A percentile compares a stretch with the other conserved stretches of the same genome.
Evolutionary conservation across 2,329 filamentous ascomycete genomes (phyloP).

Genomic region (Claviceps fusiformis): DNA sequence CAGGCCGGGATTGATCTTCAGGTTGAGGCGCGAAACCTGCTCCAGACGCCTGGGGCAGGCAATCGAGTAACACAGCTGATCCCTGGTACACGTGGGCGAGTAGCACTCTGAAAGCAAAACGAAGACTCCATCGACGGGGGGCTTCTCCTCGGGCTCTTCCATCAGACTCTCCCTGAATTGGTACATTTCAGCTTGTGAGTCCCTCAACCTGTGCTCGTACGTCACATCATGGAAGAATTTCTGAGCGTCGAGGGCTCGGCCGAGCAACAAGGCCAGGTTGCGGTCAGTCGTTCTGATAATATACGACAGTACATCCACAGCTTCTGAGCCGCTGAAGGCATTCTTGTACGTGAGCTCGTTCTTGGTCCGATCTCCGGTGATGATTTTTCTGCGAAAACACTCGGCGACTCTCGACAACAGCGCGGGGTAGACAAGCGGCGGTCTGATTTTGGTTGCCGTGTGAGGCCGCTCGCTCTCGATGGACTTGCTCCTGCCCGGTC

Average conservation of each 20-base stretch:
- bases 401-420: slow-evolving; percentile 86
- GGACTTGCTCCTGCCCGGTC: slow-evolving; percentile 44
- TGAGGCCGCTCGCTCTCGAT: slow-evolving; percentile 41
- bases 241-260: slow-evolving; percentile 85
- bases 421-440: slow-evolving; percentile 87
- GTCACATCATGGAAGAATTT: slow-evolving; percentile 99
- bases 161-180: slow-evolving; percentile 90
- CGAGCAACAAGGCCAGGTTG: slow-evolving; percentile 81
- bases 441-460: slow-evolving; percentile 46
- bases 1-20: slow-evolving; percentile 83
- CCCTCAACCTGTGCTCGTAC: slow-evolving; percentile 88
- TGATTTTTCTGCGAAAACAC: slow-evolving; percentile 80
- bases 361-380: slow-evolving; percentile 78
- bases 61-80: slow-evolving; percentile 95
- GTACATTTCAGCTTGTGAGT: slow-evolving; percentile 90
- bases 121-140: slow-evolving; percentile 82
- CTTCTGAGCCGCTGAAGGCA: slow-evolving; percentile 88
- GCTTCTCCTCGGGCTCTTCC: slow-evolving; percentile 63
- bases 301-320: slow-evolving; percentile 87
- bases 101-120: slow-evolving; percentile 95
- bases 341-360: slow-evolving; percentile 96
- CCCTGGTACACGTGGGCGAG: slow-evolving; percentile 89
- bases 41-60: slow-evolving; percentile 87
- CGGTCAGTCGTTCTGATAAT: slow-evolving; percentile 96
- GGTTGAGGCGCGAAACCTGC: slow-evolving; percentile 84